These are phyloP conservation scores for Mantamonas sphyraenae DNA, from an alignment of 78 protist species.

Conservation along the genomic window DNA sequence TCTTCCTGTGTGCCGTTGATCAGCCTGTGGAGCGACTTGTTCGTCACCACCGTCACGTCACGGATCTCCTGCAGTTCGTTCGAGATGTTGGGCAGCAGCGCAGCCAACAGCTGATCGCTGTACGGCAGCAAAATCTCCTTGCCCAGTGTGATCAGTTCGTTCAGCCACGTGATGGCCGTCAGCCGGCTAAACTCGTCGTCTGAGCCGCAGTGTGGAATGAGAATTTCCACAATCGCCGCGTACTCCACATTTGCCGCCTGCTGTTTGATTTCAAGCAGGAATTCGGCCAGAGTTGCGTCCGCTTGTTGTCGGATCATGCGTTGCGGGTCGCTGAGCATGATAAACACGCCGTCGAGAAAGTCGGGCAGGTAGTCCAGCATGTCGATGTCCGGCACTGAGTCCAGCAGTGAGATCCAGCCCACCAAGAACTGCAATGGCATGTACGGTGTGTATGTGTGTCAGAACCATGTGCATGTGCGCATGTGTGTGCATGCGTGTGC, in stretches of 20 bases:
- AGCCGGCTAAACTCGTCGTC: slow-evolving; percentile 44
- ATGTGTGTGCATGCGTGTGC: neutral
- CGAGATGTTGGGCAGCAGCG: slow-evolving; percentile 49
- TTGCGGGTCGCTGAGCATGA: slow-evolving; percentile 64
- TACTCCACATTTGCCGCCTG: slow-evolving; percentile 48
- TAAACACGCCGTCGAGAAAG: slow-evolving; percentile 72
- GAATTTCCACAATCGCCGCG: slow-evolving; percentile 38
- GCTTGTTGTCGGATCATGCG: slow-evolving; percentile 46
- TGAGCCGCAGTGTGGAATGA: slow-evolving; percentile 5
- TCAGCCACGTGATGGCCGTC: slow-evolving; percentile 70
- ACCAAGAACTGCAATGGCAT: slow-evolving; percentile 40
- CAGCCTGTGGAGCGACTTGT: neutral
- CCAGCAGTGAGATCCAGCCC: slow-evolving; percentile 73
- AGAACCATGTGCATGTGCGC: neutral
- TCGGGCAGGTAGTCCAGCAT: slow-evolving; percentile 66
- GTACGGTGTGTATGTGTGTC: no score
- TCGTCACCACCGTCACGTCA: neutral
- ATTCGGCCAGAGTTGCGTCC: slow-evolving; percentile 54
- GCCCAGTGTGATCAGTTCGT: slow-evolving; percentile 54
- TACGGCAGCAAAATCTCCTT: slow-evolving; percentile 36
- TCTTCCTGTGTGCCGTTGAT: neutral
- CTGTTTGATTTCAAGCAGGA: slow-evolving; percentile 54
- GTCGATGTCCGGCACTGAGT: slow-evolving; percentile 69
- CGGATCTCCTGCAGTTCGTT: neutral
- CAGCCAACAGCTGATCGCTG: slow-evolving; percentile 38